Percentiles rank a stretch among this genome's conserved stretches.
Evolutionary conservation across 2,329 filamentous ascomycete species (phyloP).

Genomic region (Rutstroemia sp.): DNA sequence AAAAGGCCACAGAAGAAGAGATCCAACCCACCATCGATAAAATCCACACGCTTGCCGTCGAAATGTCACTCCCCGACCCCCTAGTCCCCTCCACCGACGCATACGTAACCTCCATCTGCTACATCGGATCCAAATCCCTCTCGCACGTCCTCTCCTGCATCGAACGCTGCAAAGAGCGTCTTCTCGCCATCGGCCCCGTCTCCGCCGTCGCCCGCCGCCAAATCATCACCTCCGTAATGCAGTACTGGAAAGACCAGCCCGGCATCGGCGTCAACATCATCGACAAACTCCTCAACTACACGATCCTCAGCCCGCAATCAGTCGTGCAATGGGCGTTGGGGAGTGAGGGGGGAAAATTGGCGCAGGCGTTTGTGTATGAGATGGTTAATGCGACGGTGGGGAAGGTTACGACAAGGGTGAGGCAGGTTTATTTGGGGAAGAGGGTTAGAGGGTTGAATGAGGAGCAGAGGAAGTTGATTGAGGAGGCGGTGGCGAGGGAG

Average conservation of each 20-base stretch:
- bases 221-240: slow-evolving; percentile 83
- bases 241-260: slow-evolving; percentile 89
- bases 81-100: slow-evolving; percentile 85
- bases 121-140: slow-evolving; percentile 88
- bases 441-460: slow-evolving; percentile 47
- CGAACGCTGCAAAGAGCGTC: slow-evolving; percentile 84
- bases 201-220: slow-evolving; percentile 74
- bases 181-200: slow-evolving; percentile 68
- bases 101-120: slow-evolving; percentile 89
- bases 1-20: slow-evolving; percentile 79
- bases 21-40: slow-evolving; percentile 73
- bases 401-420: slow-evolving; percentile 82
- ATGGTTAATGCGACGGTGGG: slow-evolving; percentile 81
- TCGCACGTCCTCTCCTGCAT: slow-evolving; percentile 95
- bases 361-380: slow-evolving; percentile 75
- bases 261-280: slow-evolving; percentile 88
- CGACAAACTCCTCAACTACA: slow-evolving; percentile 96
- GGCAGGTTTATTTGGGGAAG: slow-evolving; percentile 65
- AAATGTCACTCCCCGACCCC: slow-evolving; percentile 62
- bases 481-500: slow-evolving; percentile 63
- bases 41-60: slow-evolving; percentile 72
- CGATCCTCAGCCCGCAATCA: slow-evolving; percentile 76
- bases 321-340: slow-evolving; percentile 85
- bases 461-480: slow-evolving; percentile 40
- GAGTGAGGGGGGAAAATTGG: slow-evolving; percentile 54